These are phyloP conservation scores for Hypoxylon trugodes DNA, from an alignment of 495 filamentous ascomycete genomes.

Conservation along the genomic window DNA sequence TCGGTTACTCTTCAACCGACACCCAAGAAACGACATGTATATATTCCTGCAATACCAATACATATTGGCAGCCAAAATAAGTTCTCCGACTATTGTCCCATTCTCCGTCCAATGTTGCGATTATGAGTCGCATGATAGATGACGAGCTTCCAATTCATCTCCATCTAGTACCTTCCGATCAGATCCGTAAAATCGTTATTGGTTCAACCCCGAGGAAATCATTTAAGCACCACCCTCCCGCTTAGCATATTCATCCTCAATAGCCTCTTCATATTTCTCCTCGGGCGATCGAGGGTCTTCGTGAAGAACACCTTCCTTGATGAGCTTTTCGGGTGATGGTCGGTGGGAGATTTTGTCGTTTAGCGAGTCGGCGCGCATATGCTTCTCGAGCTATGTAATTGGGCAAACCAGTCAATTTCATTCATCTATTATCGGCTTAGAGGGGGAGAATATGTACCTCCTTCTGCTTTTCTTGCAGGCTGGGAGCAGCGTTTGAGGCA, in stretches of 20 bases:
- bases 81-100: no score
- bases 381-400: slow-evolving; percentile 68
- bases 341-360: slow-evolving; percentile 83
- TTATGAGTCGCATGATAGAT: no score
- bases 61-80: no score
- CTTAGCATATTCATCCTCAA: slow-evolving; percentile 60
- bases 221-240: slow-evolving; percentile 57
- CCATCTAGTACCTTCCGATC: neutral
- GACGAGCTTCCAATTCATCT: neutral
- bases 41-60: no score
- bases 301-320: slow-evolving; percentile 78
- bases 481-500: slow-evolving; percentile 74
- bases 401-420: neutral
- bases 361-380: slow-evolving; percentile 84
- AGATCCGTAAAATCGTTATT: neutral
- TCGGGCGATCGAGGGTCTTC: slow-evolving; percentile 66
- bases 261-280: slow-evolving; percentile 59
- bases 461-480: slow-evolving; percentile 76
- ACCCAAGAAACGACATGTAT: no score
- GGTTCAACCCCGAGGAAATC: neutral
- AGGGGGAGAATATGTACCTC: slow-evolving; percentile 54
- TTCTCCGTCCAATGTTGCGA: no score
- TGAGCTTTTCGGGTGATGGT: slow-evolving; percentile 75
- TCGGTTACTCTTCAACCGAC: no score
- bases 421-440: neutral